Conservation (phyloP, 371 early-diverging fungal genomes). For the Saksenaea vasiformis region DNA sequence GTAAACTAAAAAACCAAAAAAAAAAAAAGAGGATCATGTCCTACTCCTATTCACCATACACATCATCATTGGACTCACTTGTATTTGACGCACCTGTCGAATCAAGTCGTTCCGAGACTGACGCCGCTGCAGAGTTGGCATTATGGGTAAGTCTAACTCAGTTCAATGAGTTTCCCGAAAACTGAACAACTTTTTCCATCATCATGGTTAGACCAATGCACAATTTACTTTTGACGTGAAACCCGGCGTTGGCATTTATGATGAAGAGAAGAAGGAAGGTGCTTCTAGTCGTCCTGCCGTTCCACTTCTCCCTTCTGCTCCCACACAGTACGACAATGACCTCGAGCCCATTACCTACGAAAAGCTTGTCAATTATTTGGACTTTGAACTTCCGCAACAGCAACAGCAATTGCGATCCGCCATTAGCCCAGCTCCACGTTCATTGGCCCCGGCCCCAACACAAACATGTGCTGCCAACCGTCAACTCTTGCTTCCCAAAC, state of each 20-base stretch:
- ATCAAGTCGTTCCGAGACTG: neutral
- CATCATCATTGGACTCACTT: conserved; percentile 30
- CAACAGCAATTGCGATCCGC: conserved; percentile 27
- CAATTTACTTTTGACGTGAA: conserved; percentile 67
- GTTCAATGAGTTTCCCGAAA: neutral
- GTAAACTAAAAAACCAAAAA: too few relatives aligned
- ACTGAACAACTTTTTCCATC: conserved; percentile 5
- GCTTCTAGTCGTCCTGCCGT: neutral
- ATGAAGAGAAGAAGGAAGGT: conserved; percentile 35
- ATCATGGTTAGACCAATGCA: conserved; percentile 51
- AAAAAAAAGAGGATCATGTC: neutral
- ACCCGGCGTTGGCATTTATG: conserved; percentile 57
- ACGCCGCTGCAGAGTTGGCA: conserved; percentile 14
- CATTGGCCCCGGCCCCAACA: conserved; percentile 27
- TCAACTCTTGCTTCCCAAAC: conserved; percentile 37
- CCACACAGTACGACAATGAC: conserved; percentile 17
- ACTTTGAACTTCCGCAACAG: conserved; percentile 44
- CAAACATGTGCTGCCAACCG: conserved; percentile 6
- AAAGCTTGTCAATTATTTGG: conserved; percentile 41
- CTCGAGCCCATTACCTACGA: conserved; percentile 45
- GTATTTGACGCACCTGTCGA: conserved; percentile 34
- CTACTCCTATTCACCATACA: neutral
- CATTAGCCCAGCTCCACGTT: conserved; percentile 13
- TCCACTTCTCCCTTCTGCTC: neutral
- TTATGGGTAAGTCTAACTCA: conserved; percentile 46